Evolutionary conservation across 2,329 filamentous ascomycete species (phyloP), one percentile per base, ranked within the genome.

Genomic region (Periconia macrospinosa): DNA sequence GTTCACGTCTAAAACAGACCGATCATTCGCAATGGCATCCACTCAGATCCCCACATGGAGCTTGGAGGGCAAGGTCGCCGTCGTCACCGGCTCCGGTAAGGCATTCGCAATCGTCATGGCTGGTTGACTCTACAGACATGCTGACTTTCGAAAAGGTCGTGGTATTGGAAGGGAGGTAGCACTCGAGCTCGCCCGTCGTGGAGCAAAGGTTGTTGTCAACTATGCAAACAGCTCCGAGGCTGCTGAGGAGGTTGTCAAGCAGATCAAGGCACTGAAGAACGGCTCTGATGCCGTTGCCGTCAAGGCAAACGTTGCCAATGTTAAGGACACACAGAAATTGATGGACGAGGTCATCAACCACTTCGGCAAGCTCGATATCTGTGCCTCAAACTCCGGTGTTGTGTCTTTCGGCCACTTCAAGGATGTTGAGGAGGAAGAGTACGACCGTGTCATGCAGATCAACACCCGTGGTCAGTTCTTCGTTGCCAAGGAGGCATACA

Each of bases 331-430:
- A 60, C 79, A 81, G 50, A 73, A 75, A 55, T 76, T 90, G 62
- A 88, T 90, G 77, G 79, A 83, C 53, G 73, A 87, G 67, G 86
- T 86, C 50, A 78, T 86, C 58, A 76, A 77, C 62, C 78, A 83
- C 71, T 90, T 86, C 68, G 86, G 86, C 72, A 81, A 84, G 72
- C 79, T 90, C 67, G 79, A 89, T 75, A 87, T 90, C 62, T 86
- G 87, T 66, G 85, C 83, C 79, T 88, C 84, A 68, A 89, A 89
- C 80, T 85, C 83, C 44, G 86, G 81, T 60, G 81, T 81, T 50
- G 79, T 81, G 35, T 78, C 76, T 43, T 81, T 81, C 68, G 79
- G 79, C 54, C 79, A 81, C 70, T 70, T 81, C 62, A 79, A 80
- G 71, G 79, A 81, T 55, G 79, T 81, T 44, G 77, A 77, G 44